Base-by-base conservation (phyloP, 2,329 filamentous ascomycete species). In the Tolypocladium guangdongense region DNA sequence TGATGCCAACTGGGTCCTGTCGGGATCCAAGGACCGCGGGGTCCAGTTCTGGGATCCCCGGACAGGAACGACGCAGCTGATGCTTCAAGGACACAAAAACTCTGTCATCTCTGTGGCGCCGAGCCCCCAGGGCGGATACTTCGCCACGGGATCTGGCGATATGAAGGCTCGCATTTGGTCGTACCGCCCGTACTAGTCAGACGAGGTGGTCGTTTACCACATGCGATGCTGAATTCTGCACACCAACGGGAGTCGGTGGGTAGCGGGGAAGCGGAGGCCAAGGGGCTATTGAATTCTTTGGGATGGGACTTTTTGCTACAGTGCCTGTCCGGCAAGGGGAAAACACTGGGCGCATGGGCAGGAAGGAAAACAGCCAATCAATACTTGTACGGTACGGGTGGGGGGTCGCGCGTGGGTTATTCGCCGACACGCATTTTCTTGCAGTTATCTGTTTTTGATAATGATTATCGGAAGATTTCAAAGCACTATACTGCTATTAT, bases 61-160 rank as follows among this genome's bases (percentile, higher is more conserved):
- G 63, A 96, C 90, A 22, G 93, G 92, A 37, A 86, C 88, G 60
- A 95, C 92, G 1, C 92, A 97, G 73, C 86, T 99, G 68, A 97
- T 97, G 93, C 81, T 99, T 57, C 93, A 97, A 71, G 93, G 93
- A 30, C 93, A 99, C 70, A 97, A 97, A 79, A 97, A 97, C 73
- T 96, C 90, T 12, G 93, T 99, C 62, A 97, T 97, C 64, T 96
- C 91, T 3, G 93, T 99, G 51, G 92, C 93, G 1, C 93, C 93
- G 24, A 95, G 90, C 70, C 93, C 93, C 18, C 84, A 82, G 37
- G 91, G 90, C 55, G 83, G 84, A 58, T 86, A 90, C 66, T 99
- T 99, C 67, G 93, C 93, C 41, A 99, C 93, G 6, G 93, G 93
- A 57, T 96, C 91, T 61, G 93, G 93, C 63, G 93, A 99, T 68